Evolutionary conservation across 768 basidiomycete species (phyloP).

Genomic region (Floccularia luteovirens): DNA sequence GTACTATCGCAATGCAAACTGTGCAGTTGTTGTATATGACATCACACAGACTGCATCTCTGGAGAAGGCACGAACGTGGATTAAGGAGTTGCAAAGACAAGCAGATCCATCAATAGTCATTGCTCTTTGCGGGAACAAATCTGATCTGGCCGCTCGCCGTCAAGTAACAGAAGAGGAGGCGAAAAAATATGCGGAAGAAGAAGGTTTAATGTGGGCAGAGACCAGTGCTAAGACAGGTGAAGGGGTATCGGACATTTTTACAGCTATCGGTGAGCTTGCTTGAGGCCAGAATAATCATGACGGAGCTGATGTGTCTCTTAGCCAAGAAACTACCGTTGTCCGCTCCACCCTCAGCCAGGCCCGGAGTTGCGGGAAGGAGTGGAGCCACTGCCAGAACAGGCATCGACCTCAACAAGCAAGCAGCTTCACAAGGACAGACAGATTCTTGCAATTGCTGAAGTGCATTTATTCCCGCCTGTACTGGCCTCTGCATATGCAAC

Average conservation of each 20-base stretch:
- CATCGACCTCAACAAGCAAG: constrained; percentile 77
- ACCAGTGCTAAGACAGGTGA: constrained; percentile 88
- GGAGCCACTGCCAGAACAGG: constrained; percentile 50
- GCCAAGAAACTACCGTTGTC: constrained; percentile 88
- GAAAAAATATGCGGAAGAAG: constrained; percentile 87
- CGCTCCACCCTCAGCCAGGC: constrained; percentile 58
- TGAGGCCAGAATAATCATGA: too few relatives aligned
- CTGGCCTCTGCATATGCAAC: constrained; percentile 8
- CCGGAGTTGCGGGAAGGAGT: constrained; percentile 43
- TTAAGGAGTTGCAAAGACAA: constrained; percentile 93
- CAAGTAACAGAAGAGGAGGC: constrained; percentile 86
- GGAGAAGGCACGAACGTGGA: constrained; percentile 95
- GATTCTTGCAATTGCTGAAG: constrained; percentile 75
- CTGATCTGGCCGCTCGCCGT: constrained; percentile 77
- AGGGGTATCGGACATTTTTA: constrained; percentile 82
- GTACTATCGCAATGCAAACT: constrained; percentile 95
- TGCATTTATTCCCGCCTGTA: constrained; percentile 2
- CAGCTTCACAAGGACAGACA: constrained; percentile 38
- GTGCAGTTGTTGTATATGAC: constrained; percentile 93
- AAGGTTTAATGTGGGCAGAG: constrained; percentile 90
- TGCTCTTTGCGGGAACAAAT: constrained; percentile 93
- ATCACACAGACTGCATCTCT: constrained; percentile 89
- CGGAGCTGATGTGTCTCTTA: too few relatives aligned
- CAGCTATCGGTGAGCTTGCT: constrained; percentile 60
- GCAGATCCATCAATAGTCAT: constrained; percentile 97